Evolutionary conservation across 2,329 filamentous ascomycete genomes (phyloP).

Genomic region (Pseudocercospora fijiensis): DNA sequence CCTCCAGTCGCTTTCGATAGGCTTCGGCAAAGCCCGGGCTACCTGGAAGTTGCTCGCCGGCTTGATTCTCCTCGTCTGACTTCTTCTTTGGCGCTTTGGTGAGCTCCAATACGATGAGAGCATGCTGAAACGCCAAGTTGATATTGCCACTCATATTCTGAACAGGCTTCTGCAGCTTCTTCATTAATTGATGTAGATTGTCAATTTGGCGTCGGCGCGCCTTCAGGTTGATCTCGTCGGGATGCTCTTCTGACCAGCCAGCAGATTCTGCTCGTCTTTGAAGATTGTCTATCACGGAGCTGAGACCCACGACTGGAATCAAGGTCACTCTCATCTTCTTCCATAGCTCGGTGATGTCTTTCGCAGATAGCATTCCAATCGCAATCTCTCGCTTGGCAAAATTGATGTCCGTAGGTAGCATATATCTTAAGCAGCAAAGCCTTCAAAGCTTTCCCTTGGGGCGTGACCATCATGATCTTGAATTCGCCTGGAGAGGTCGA

Average conservation of each 20-base stretch:
- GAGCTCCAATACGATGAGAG: slow-evolving; percentile 56
- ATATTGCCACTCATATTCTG: slow-evolving; percentile 61
- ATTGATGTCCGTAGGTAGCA: slow-evolving; percentile 63
- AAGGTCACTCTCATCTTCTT: slow-evolving; percentile 60
- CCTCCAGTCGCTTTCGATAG: slow-evolving; percentile 54
- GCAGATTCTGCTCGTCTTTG: slow-evolving; percentile 61
- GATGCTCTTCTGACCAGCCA: slow-evolving; percentile 44
- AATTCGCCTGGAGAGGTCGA: neutral
- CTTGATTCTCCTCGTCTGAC: slow-evolving; percentile 41
- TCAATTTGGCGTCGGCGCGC: slow-evolving; percentile 28
- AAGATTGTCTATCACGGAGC: slow-evolving; percentile 70
- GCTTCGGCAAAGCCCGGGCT: slow-evolving; percentile 57
- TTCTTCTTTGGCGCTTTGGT: slow-evolving; percentile 39
- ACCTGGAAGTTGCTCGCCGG: slow-evolving; percentile 54
- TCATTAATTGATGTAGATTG: slow-evolving; percentile 66
- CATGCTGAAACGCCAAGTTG: slow-evolving; percentile 65
- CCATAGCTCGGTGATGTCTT: slow-evolving; percentile 63
- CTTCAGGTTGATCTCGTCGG: slow-evolving; percentile 21
- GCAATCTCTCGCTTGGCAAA: slow-evolving; percentile 75
- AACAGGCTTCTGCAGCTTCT: slow-evolving; percentile 67
- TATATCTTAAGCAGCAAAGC: slow-evolving; percentile 32
- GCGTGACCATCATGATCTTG: slow-evolving; percentile 23
- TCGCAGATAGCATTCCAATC: slow-evolving; percentile 63
- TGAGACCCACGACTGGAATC: slow-evolving; percentile 66
- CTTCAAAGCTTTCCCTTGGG: slow-evolving; percentile 35